Evolutionary conservation across 257 asterid genomes (phyloP), one percentile per base, ranked within the genome.

Genomic region (Lycium barbarum): DNA sequence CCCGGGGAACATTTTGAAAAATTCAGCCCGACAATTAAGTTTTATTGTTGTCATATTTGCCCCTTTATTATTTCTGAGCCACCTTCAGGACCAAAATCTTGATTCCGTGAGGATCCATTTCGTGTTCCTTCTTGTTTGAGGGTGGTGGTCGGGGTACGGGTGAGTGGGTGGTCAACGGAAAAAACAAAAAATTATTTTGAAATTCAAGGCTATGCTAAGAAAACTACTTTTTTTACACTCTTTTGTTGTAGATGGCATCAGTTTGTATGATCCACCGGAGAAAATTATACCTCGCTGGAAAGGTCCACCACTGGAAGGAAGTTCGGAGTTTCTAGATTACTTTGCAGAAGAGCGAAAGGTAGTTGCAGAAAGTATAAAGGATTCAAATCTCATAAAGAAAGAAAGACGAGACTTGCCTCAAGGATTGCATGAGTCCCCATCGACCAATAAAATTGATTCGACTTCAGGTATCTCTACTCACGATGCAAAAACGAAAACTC

Each of bases 221-320:
- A 54, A 22, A 53, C 38, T 20, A 26, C 35, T 72, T 15, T 7
- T 68, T 14, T 14, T 15, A 70, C 45, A 47, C 36, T 57, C 62
- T 65, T 68, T 43, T 81, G 17, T 57, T 86, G 35, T 91, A 95
- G 99, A 96, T 85, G 98, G 99, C 86, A 91, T 96, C 68, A 95
- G 99, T 91, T 38, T 95, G 87, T 91, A 92, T 80, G 99, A 95
- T 86, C 95, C 96, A 79, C 97, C 93, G 0, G 97, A 96, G 89
- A 96, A 96, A 89, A 88, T 96, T 86, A 85, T 95, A 72, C 98
- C 99, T 59, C 93, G 95, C 70, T 96, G 99, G 99, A 95, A 90
- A 88, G 90, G 88, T 85, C 97, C 97, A 33, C 99, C 98, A 13
- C 86, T 91, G 66, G 98, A 93, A 83, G 91, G 82, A 83, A 90